phyloP scores from a whole-genome alignment of 1,139 yeast genomes.

The Saccharomyces hybrid region DNA sequence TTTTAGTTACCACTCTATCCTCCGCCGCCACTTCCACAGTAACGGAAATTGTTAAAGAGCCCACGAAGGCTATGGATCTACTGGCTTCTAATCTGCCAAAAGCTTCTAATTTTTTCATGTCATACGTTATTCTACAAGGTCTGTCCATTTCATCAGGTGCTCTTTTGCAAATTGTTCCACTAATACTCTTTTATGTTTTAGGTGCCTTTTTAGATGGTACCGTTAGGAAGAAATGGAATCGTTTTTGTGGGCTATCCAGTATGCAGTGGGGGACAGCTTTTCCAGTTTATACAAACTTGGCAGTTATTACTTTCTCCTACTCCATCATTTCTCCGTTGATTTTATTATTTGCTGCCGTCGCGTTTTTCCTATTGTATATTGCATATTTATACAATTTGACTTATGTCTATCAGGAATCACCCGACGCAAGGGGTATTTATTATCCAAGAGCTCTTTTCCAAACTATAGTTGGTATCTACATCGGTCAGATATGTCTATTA shows the following conservation, averaged over 20 bases:
- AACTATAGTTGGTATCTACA: conserved; percentile 77
- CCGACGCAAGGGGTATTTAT: conserved; percentile 75
- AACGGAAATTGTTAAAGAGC: conserved; percentile 55
- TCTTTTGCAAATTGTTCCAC: conserved; percentile 66
- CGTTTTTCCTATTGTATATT: conserved; percentile 64
- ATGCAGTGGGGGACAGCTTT: conserved; percentile 84
- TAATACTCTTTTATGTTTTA: conserved; percentile 61
- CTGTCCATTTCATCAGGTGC: conserved; percentile 73
- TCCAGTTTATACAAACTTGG: conserved; percentile 77
- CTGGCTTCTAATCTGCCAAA: conserved; percentile 75
- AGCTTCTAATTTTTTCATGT: conserved; percentile 78
- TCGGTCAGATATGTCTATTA: conserved; percentile 77
- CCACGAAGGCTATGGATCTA: conserved; percentile 57
- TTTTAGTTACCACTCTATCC: conserved; percentile 59
- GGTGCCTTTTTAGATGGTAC: conserved; percentile 69
- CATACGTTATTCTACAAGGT: conserved; percentile 73
- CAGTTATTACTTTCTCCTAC: conserved; percentile 71
- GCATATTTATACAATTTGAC: conserved; percentile 75
- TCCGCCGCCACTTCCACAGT: conserved; percentile 73
- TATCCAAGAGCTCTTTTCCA: conserved; percentile 86
- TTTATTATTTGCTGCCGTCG: conserved; percentile 59
- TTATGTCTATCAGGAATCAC: conserved; percentile 56
- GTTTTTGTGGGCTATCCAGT: conserved; percentile 55
- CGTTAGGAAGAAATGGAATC: conserved; percentile 76
- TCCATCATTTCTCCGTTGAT: conserved; percentile 75